Evolutionary conservation across 2,329 filamentous ascomycete species (phyloP).

Genomic region (Apiospora rasikravindrae): DNA sequence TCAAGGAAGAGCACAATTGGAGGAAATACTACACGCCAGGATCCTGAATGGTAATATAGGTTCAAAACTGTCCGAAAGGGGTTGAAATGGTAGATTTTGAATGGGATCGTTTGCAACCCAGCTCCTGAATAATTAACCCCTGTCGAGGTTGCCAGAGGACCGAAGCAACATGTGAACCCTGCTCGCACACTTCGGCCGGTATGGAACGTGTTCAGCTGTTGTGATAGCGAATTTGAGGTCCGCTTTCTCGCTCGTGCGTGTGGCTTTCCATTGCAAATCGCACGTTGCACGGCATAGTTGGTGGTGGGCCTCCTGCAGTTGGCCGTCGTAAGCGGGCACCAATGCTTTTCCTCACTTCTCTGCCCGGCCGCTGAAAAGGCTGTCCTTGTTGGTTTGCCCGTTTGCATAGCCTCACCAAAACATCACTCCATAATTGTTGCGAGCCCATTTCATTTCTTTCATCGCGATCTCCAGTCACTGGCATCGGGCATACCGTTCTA

Average conservation of each 20-base stretch:
- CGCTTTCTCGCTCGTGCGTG: not conserved
- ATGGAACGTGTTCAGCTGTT: not conserved
- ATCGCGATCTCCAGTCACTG: too few species aligned
- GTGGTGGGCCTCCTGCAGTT: not conserved
- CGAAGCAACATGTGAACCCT: not conserved
- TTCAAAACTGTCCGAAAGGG: not conserved
- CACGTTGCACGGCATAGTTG: not conserved
- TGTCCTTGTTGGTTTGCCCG: not conserved
- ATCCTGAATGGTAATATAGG: constrained; percentile 22
- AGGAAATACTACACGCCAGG: constrained; percentile 35
- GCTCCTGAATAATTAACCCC: not conserved
- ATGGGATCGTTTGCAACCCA: not conserved
- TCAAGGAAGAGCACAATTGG: constrained; percentile 64
- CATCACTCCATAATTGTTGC: too few species aligned
- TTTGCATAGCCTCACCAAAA: not conserved
- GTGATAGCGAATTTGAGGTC: not conserved
- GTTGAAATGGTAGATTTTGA: not conserved
- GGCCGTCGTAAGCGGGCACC: not conserved
- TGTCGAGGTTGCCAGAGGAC: not conserved
- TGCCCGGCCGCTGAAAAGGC: not conserved
- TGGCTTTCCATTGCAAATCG: not conserved
- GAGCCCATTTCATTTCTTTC: not conserved
- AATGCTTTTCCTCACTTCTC: not conserved
- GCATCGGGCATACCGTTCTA: too few species aligned
- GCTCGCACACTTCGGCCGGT: too few species aligned